Base-by-base conservation (phyloP, 805 yeast species). In the Torulaspora microellipsoides region DNA sequence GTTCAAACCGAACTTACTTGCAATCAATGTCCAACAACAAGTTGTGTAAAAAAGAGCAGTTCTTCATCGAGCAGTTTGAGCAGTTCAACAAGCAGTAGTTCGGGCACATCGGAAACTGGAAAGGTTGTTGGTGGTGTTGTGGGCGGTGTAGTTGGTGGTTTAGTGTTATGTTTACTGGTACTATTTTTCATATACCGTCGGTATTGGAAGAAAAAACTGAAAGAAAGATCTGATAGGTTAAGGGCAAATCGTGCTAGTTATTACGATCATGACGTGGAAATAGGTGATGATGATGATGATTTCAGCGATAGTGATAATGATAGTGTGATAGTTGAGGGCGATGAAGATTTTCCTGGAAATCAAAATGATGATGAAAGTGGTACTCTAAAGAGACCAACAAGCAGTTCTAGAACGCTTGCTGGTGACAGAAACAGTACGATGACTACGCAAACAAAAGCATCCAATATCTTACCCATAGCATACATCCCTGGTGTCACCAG, bases 401-500 rank as follows among this genome's bases (percentile, higher is more conserved):
- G 36, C 29, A 40, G 30, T 15, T 27, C 49, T 11, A 15, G 15
- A 25, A 23, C 38, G 8, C 12, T 11, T 3, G 28, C 27, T 33
- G 52, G 58, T 6, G 51, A 60, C 40, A 49, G 66, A 66, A 54
- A 67, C 36, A 51, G 70, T 27, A 84, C 90, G 8, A 76, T 85
- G 27, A 77, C 89, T 6, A 77, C 82, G 11, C 71, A 82, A 37
- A 82, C 93, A 9, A 79, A 83, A 54, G 95, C 95, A 3, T 85
- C 95, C 11, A 89, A 90, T 63, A 81, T 90, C 51, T 75, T 90
- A 48, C 96, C 96, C 14, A 83, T 91, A 45, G 95, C 95, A 2
- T 90, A 89, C 60, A 86, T 90, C 47, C 98, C 97, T 0, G 97
- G 97, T 30, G 96, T 89, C 35, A 85, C 89, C 4, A 52, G 46